These are phyloP conservation scores for Coemansia sp. DNA, from an alignment of 192 early-diverging fungal genomes.

Conservation along the genomic window DNA sequence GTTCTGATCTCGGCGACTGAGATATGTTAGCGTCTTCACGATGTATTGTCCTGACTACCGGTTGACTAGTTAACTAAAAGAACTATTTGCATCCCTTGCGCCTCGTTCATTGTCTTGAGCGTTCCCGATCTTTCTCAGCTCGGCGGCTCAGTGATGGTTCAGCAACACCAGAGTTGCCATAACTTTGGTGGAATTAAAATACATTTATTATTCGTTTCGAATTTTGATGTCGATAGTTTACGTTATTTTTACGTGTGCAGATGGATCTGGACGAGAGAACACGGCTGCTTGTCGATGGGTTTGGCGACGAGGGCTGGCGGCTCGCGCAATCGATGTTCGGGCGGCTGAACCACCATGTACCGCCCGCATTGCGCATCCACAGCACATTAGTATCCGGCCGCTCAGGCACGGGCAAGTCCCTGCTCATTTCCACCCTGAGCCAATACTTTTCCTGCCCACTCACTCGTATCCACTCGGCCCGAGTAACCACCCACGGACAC, in stretches of 20 bases:
- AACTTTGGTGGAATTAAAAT: neutral
- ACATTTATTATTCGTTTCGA: neutral
- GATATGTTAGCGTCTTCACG: no score
- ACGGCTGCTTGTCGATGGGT: slow-evolving; percentile 23
- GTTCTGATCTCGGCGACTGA: no score
- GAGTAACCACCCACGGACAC: slow-evolving; percentile 20
- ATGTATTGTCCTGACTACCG: no score
- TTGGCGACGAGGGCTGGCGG: slow-evolving; percentile 43
- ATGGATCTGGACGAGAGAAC: neutral
- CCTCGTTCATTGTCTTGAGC: no score
- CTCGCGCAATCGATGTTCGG: slow-evolving; percentile 31
- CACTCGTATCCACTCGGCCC: slow-evolving; percentile 27
- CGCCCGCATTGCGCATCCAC: slow-evolving; percentile 9
- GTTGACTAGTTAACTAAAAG: no score
- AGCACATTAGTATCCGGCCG: slow-evolving; percentile 45
- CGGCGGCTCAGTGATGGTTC: no score
- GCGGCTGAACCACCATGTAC: slow-evolving; percentile 10
- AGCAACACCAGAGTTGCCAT: no score
- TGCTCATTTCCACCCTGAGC: slow-evolving; percentile 27
- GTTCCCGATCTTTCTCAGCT: no score
- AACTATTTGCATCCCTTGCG: no score
- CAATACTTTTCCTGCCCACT: slow-evolving; percentile 14
- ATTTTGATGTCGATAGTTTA: neutral
- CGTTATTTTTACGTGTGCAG: neutral
- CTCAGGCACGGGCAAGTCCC: slow-evolving; percentile 51